Conservation (phyloP, 2,329 filamentous ascomycete species). For the Rutstroemia sp. region DNA sequence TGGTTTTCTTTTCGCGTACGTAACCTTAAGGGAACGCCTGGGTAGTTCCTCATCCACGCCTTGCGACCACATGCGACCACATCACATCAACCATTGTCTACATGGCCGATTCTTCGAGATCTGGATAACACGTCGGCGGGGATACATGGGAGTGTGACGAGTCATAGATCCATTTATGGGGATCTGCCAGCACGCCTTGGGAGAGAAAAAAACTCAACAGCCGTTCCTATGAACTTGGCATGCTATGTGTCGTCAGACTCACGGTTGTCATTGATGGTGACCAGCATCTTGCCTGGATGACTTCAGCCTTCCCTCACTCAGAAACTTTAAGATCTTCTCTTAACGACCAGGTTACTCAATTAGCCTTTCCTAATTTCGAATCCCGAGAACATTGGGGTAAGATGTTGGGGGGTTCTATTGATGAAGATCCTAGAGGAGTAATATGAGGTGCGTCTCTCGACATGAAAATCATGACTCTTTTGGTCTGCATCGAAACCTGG, state of each 20-base stretch:
- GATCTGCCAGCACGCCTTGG: neutral
- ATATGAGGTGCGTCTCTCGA: neutral
- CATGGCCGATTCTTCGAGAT: neutral
- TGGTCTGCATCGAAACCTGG: neutral
- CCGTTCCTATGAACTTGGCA: neutral
- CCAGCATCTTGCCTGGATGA: neutral
- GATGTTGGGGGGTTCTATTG: neutral
- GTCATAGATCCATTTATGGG: neutral
- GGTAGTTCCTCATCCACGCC: neutral
- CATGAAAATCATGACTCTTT: neutral
- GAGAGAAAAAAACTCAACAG: neutral
- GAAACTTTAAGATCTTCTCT: neutral
- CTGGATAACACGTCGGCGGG: neutral
- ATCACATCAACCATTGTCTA: neutral
- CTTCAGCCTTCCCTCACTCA: neutral
- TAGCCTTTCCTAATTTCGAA: neutral
- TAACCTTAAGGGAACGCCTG: neutral
- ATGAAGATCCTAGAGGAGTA: neutral
- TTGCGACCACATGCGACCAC: neutral
- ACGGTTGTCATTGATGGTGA: neutral
- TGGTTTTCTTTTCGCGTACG: neutral
- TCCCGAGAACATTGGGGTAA: neutral
- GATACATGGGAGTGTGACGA: neutral
- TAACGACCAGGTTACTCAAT: neutral
- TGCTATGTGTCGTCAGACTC: neutral